Evolutionary conservation across 257 asterid species (phyloP).

Genomic region (Solanum neorickii): DNA sequence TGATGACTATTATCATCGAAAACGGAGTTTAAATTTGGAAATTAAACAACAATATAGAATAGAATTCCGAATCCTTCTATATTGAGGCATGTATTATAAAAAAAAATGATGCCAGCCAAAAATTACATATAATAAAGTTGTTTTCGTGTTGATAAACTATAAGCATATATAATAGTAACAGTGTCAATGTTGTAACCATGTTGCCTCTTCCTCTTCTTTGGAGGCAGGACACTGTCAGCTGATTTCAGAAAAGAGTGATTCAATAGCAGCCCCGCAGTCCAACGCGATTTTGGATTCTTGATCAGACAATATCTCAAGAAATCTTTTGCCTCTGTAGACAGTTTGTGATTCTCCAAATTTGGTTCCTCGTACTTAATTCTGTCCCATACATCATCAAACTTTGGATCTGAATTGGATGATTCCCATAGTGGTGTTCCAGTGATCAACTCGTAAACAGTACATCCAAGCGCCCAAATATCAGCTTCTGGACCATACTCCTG

Average conservation of each 20-base stretch:
- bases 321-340: neutral
- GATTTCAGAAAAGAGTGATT: neutral
- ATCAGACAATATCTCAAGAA: neutral
- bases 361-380: neutral
- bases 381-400: neutral
- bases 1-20: neutral
- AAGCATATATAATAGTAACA: neutral
- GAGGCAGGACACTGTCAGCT: neutral
- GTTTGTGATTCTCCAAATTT: neutral
- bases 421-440: neutral
- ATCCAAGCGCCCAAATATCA: constrained; percentile 10
- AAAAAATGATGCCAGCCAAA: neutral
- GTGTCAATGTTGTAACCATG: neutral
- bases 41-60: neutral
- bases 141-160: neutral
- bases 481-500: neutral
- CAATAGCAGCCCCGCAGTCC: neutral
- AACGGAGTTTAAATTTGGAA: neutral
- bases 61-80: neutral
- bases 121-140: neutral
- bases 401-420: neutral
- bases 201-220: neutral
- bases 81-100: neutral
- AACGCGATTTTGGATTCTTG: neutral
- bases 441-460: constrained; percentile 4